These are phyloP conservation scores for Sordariomycetes sp. DNA, from an alignment of 2,329 filamentous ascomycete genomes.

Conservation along the genomic window DNA sequence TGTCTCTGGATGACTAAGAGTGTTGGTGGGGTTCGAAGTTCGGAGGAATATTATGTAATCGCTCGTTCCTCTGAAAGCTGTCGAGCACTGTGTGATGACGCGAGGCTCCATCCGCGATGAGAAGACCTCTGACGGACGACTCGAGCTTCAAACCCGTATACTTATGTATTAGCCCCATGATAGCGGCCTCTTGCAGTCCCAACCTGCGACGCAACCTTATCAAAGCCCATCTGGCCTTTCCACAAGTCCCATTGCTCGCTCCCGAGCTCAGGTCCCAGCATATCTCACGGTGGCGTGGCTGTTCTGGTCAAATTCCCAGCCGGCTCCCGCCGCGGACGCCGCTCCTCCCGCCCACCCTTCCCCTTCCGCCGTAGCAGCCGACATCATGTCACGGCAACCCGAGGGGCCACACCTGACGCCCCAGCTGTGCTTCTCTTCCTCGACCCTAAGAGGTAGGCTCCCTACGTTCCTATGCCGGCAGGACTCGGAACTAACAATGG, in stretches of 20 bases:
- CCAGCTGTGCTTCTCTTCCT: conserved; percentile 68
- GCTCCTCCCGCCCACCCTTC: neutral
- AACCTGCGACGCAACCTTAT: neutral
- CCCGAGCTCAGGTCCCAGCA: neutral
- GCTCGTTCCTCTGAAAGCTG: no score
- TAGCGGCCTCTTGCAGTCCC: no score
- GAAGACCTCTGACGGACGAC: no score
- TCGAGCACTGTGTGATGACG: no score
- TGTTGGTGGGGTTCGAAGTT: no score
- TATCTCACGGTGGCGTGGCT: conserved; percentile 1
- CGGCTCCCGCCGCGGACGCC: neutral
- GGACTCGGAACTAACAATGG: conserved; percentile 1
- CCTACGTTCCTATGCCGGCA: neutral
- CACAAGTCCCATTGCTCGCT: neutral
- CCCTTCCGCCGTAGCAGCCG: neutral
- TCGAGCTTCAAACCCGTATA: no score
- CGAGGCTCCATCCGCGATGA: no score
- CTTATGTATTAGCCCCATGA: no score
- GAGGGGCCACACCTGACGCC: conserved; percentile 39
- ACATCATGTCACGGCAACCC: neutral
- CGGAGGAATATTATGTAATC: no score
- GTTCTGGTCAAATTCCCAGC: conserved; percentile 1
- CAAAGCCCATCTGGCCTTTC: neutral
- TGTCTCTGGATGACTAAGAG: no score
- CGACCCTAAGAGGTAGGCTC: conserved; percentile 52